These are phyloP conservation scores for Elsinoe necatrix DNA, from an alignment of 2,329 filamentous ascomycete species.

Conservation along the genomic window DNA sequence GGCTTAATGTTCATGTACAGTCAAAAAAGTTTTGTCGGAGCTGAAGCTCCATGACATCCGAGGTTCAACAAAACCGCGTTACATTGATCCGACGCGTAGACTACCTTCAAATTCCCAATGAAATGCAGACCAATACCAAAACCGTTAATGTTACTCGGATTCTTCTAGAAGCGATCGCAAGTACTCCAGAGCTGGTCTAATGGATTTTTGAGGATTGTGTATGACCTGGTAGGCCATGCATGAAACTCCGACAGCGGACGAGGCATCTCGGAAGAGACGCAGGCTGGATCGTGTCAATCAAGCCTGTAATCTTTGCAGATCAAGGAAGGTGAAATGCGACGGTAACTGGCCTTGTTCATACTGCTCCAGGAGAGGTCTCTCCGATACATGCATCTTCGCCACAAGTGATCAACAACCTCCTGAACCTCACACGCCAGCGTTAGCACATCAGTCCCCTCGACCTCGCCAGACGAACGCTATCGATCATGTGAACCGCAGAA, in stretches of 20 bases:
- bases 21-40: background rate
- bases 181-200: background rate
- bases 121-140: background rate
- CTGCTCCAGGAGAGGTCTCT: slow-evolving; percentile 35
- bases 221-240: background rate
- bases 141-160: background rate
- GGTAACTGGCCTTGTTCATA: slow-evolving; percentile 44
- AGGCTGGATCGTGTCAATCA: slow-evolving; percentile 23
- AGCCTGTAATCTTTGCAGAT: slow-evolving; percentile 39
- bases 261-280: background rate
- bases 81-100: background rate
- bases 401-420: background rate
- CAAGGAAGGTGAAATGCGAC: slow-evolving; percentile 45
- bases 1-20: background rate
- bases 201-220: background rate
- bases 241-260: background rate
- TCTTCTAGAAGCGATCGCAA: background rate
- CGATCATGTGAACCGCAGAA: background rate
- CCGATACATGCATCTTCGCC: slow-evolving; percentile 33
- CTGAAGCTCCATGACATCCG: background rate
- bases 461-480: background rate
- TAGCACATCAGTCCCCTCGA: background rate
- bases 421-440: background rate
- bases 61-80: background rate
- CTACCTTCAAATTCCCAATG: background rate